A percentile compares a stretch with the other conserved stretches of the same genome.
Evolutionary conservation across 2,329 filamentous ascomycete species (phyloP).

Genomic region (Ceratocystis huliohia): DNA sequence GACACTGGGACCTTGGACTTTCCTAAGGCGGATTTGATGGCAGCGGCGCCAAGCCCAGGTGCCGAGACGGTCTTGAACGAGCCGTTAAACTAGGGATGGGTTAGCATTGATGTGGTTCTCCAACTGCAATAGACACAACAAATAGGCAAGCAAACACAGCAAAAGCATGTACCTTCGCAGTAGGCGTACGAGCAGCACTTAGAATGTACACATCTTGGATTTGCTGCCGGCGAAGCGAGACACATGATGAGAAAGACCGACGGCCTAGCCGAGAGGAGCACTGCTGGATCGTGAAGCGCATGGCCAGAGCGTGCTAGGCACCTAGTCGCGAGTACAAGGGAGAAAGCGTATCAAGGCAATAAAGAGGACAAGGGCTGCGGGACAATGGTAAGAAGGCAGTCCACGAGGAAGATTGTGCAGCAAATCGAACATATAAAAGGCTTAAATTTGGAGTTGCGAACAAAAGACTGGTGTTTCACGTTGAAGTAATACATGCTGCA

Average conservation of each 20-base stretch:
- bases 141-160: background rate
- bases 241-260: slow-evolving; percentile 34
- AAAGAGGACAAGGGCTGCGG: background rate
- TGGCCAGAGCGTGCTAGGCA: background rate
- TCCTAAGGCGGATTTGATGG: slow-evolving; percentile 79
- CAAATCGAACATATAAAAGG: background rate
- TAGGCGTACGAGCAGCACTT: slow-evolving; percentile 78
- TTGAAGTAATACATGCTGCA: background rate
- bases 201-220: slow-evolving; percentile 89
- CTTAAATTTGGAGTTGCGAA: background rate
- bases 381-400: background rate
- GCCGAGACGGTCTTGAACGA: slow-evolving; percentile 72
- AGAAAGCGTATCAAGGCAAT: background rate
- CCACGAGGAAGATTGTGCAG: background rate
- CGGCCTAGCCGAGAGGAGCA: background rate
- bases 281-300: background rate
- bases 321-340: background rate
- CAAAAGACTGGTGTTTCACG: slow-evolving; percentile 5
- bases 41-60: slow-evolving; percentile 75
- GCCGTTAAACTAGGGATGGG: slow-evolving; percentile 67
- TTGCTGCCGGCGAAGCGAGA: slow-evolving; percentile 46
- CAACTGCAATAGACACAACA: background rate
- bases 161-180: slow-evolving; percentile 53
- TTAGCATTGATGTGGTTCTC: background rate
- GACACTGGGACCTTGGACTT: slow-evolving; percentile 72